phyloP scores from a whole-genome alignment of 2,329 filamentous ascomycete species.

The Curvularia spicifera region DNA sequence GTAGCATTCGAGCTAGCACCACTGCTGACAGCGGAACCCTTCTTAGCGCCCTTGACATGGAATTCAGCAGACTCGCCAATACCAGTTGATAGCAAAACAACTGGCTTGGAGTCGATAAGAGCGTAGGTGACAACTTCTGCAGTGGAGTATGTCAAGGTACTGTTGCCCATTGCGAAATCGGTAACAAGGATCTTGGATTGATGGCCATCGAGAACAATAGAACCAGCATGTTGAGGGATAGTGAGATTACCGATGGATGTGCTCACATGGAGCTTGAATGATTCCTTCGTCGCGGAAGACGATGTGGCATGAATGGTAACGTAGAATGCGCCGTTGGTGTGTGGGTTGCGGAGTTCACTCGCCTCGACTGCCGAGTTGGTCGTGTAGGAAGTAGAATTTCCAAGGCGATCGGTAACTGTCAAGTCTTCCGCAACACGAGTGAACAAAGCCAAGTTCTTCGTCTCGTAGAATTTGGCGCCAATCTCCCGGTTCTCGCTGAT shows the following conservation, averaged over 20 bases:
- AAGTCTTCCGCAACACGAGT: constrained; percentile 64
- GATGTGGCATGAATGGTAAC: constrained; percentile 63
- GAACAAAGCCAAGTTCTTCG: constrained; percentile 66
- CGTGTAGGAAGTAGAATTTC: constrained; percentile 59
- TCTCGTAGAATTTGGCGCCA: constrained; percentile 67
- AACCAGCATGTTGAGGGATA: constrained; percentile 59
- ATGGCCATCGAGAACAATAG: constrained; percentile 64
- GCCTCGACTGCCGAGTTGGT: constrained; percentile 61
- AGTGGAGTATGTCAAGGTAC: constrained; percentile 62
- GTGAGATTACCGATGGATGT: constrained; percentile 63
- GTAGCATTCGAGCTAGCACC: constrained; percentile 52
- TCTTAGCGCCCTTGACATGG: constrained; percentile 45
- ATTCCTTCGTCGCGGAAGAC: constrained; percentile 58
- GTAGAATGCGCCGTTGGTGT: constrained; percentile 65
- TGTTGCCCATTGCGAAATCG: constrained; percentile 62
- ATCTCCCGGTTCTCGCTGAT: constrained; percentile 66
- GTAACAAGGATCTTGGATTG: constrained; percentile 68
- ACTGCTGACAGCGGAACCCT: constrained; percentile 50
- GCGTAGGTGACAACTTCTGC: constrained; percentile 59
- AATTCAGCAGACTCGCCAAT: constrained; percentile 52
- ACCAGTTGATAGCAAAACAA: constrained; percentile 51
- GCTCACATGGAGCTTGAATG: constrained; percentile 62
- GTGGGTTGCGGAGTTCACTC: constrained; percentile 64
- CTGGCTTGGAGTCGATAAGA: constrained; percentile 44
- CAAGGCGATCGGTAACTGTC: constrained; percentile 60